These are phyloP conservation scores for Starmerella riodocensis DNA, from an alignment of 805 yeast species.

Conservation along the genomic window DNA sequence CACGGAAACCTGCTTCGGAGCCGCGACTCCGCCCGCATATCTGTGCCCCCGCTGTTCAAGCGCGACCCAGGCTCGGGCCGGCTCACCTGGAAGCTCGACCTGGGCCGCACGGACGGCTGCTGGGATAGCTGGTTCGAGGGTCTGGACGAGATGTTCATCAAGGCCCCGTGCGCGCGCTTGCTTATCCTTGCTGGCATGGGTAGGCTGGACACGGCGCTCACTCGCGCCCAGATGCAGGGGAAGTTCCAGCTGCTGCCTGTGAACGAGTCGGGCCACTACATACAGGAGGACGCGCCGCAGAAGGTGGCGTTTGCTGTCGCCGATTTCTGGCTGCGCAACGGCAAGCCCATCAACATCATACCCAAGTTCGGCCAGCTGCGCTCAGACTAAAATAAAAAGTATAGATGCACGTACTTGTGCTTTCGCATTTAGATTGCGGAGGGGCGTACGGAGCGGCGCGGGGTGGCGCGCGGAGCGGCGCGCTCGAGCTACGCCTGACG, in stretches of 20 bases:
- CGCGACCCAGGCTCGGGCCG: conserved; percentile 22
- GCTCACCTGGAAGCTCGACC: conserved; percentile 51
- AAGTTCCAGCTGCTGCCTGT: conserved; percentile 75
- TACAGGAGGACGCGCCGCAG: conserved; percentile 82
- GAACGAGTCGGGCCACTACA: conserved; percentile 73
- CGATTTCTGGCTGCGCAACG: conserved; percentile 29
- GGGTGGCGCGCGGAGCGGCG: no score
- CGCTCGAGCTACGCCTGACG: no score
- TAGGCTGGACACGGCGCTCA: conserved; percentile 66
- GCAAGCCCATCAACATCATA: conserved; percentile 20
- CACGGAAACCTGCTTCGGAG: conserved; percentile 41
- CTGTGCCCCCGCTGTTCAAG: conserved; percentile 60
- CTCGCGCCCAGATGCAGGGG: conserved; percentile 98
- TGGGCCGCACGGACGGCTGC: conserved; percentile 44
- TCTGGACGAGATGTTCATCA: conserved; percentile 43
- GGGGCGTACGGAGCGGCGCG: no score
- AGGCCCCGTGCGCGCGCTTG: conserved; percentile 47
- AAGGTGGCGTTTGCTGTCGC: conserved; percentile 45
- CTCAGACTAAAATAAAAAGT: background rate
- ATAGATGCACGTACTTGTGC: no score
- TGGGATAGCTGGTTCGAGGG: conserved; percentile 77
- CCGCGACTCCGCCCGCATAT: conserved; percentile 48
- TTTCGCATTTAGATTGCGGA: no score
- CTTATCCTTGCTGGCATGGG: conserved; percentile 82
- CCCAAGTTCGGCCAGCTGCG: conserved; percentile 29